Evolutionary conservation across 176 grass and related monocot genomes (phyloP), one percentile per base, ranked within the genome.

Genomic region (Eleusine indica): DNA sequence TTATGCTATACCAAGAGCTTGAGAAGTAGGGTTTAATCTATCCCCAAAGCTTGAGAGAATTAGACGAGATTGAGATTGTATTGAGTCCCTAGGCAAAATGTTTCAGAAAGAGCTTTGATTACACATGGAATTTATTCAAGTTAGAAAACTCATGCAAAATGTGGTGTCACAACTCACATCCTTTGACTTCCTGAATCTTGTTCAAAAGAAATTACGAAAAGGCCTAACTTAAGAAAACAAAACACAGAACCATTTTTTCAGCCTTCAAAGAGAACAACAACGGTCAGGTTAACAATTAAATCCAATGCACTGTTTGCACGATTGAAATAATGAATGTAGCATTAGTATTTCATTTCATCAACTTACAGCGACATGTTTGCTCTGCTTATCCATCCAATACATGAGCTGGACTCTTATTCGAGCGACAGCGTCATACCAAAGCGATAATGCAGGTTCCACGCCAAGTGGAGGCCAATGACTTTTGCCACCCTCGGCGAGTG

Each of bases 371-470:
- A 95, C 84, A 76, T 98, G 96, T 74, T 98, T 98, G 89, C 83
- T 98, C 80, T 95, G 92, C 81, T 98, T 98, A 28, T 98, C 96
- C 88, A 98, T 95, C 96, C 93, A 98, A 88, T 92, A 82, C 86
- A 91, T 90, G 58, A 98, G 90, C 56, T 83, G 89, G n/a, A n/a
- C 83, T 87, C 93, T 98, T 82, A 98, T 98, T 89, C 96, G 84
- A 68, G 77, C 52, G 84, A 95, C 80, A 80, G 93, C 96, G 6
- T 98, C 96, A 81, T 98, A 98, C 96, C 96, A 98, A 82, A 98
- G 88, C 85, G 82, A 86, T 43, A 98, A 74, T 48, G 96, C 96
- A 80, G 91, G 75, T 82, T 95, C 96, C 16, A 98, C 93, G 68
- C 96, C 91, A 25, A 91, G 57, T 67, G 96, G 96, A 88, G 96